Conservation (phyloP, 805 yeast genomes). For the Cyberlindnera subsufficiens region DNA sequence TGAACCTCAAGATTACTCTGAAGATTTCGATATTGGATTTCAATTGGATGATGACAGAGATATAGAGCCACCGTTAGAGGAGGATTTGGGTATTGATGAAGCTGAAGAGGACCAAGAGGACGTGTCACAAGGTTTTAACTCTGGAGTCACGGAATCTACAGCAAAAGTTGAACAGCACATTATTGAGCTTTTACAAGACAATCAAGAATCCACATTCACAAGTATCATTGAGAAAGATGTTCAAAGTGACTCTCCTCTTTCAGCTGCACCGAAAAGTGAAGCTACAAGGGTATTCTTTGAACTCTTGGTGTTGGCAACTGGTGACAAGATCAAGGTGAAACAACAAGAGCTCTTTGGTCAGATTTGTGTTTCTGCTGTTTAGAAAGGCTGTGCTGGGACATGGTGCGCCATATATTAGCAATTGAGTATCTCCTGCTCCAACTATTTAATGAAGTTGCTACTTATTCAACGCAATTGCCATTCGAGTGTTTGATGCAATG, state of each 20-base stretch:
- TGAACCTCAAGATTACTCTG: slow-evolving; percentile 4
- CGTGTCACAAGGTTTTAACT: slow-evolving; percentile 11
- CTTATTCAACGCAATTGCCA: too few species aligned
- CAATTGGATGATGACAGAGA: slow-evolving; percentile 28
- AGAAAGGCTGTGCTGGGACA: background rate
- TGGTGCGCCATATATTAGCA: too few species aligned
- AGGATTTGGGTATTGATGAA: slow-evolving; percentile 1
- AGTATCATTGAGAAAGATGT: slow-evolving; percentile 31
- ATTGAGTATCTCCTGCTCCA: too few species aligned
- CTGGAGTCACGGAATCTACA: slow-evolving; percentile 42
- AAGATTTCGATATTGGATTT: slow-evolving; percentile 21
- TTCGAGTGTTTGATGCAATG: too few species aligned
- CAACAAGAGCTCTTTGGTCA: slow-evolving; percentile 60
- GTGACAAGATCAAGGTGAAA: slow-evolving; percentile 57
- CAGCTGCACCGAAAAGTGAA: slow-evolving; percentile 41
- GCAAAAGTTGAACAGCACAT: slow-evolving; percentile 31
- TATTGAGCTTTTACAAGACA: slow-evolving; percentile 1
- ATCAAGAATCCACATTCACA: slow-evolving; percentile 25
- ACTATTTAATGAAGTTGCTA: background rate
- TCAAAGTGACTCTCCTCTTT: slow-evolving; percentile 22
- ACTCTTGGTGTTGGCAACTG: slow-evolving; percentile 72
- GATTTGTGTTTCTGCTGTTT: slow-evolving; percentile 26
- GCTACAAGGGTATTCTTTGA: slow-evolving; percentile 79
- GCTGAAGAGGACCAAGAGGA: slow-evolving; percentile 19
- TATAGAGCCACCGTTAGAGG: slow-evolving; percentile 5